Base-by-base conservation (phyloP, 345 rosid genomes). In the Arabis hirsuta region DNA sequence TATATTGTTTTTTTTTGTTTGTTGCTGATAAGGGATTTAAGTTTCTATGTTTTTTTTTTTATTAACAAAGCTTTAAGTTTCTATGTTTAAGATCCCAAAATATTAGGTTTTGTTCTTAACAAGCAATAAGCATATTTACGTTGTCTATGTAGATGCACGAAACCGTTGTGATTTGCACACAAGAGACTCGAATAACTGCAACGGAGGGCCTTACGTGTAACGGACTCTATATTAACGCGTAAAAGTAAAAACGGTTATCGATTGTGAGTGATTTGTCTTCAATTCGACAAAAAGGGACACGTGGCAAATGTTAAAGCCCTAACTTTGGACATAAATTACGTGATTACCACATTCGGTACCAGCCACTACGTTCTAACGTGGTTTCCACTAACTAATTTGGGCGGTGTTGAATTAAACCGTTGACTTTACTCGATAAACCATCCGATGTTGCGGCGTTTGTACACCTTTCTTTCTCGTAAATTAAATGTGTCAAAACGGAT, bases 351-450 rank as follows among this genome's bases (percentile, higher is more conserved):
- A 66, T 58, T 58, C 39, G 62, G 54, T 55, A 9, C 11, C 7
- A 50, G 29, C 71, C 48, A 74, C 62, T 74, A 74, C 4, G 62
- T 67, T 59, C 7, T n/a, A 31, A 59, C 78, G 62, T 74, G 78
- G 22, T 67, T 43, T 14, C 55, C 78, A 74, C 78, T 43, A 50
- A 42, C 47, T 41, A 38, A 14, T 27, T 39, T 45, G 65, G 65
- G 12, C 71, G 76, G 59, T 73, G 36, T 41, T 48, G 36, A 73
- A 3, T 45, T 53, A 34, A 12, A 2, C 46, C n/a, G 4, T 65
- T 65, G 60, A 65, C 59, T 65, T 65, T 22, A 44, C 31, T 9
- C 34, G 29, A 29, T 29, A 29, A 29, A 29, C 32, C 32, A 34
- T 34, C 38, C 9, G 38, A 34, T 34, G 6, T 6, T 34, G 38